These are phyloP conservation scores for Yamadazyma friedrichii DNA, from an alignment of 1,139 yeast species.

Conservation along the genomic window DNA sequence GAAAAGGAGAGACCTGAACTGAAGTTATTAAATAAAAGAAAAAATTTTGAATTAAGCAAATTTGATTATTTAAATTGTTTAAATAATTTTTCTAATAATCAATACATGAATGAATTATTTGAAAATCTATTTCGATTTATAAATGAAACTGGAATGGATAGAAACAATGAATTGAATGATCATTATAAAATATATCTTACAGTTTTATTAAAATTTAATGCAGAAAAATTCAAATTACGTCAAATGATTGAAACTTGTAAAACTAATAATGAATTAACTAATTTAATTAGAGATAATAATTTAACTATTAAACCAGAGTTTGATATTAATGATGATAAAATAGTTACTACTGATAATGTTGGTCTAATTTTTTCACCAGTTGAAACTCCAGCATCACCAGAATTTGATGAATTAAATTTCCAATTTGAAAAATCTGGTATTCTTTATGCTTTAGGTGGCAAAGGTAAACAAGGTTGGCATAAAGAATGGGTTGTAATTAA, in stretches of 20 bases:
- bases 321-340: slow-evolving; percentile 17
- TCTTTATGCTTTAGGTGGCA: slow-evolving; percentile 67
- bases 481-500: slow-evolving; percentile 83
- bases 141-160: slow-evolving; percentile 13
- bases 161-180: slow-evolving; percentile 14
- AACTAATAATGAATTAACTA: slow-evolving; percentile 42
- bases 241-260: slow-evolving; percentile 45
- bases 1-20: slow-evolving; percentile 63
- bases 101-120: slow-evolving; percentile 39
- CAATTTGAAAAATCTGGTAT: slow-evolving; percentile 48
- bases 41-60: slow-evolving; percentile 64
- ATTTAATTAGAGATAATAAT: slow-evolving; percentile 29
- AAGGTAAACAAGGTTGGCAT: slow-evolving; percentile 83
- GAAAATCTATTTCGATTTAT: slow-evolving; percentile 42
- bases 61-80: slow-evolving; percentile 70
- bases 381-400: slow-evolving; percentile 4
- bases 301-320: slow-evolving; percentile 18
- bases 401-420: not conserved
- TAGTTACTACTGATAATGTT: slow-evolving; percentile 30
- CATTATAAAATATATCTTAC: slow-evolving; percentile 34
- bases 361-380: slow-evolving; percentile 29
- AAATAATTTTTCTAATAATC: slow-evolving; percentile 56
- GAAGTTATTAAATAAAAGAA: slow-evolving; percentile 58
- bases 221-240: slow-evolving; percentile 42
- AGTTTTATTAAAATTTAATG: slow-evolving; percentile 38